Conservation (phyloP, 352 stramenopile genomes). For the Globisporangium splendens region DNA sequence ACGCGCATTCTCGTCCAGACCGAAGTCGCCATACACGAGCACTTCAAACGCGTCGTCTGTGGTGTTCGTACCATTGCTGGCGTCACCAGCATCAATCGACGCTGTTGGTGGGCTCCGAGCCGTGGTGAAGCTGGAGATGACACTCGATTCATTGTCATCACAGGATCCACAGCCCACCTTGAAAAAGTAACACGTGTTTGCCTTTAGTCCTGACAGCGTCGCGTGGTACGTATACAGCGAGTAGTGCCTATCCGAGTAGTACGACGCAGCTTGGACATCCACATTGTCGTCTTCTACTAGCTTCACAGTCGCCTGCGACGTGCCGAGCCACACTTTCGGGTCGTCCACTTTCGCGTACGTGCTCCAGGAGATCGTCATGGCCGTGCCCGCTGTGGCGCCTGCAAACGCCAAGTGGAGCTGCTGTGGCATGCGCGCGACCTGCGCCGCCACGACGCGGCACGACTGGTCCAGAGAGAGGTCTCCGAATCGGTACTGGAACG, state of each 20-base stretch:
- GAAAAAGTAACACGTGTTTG: slow-evolving; percentile 44
- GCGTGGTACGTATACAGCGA: slow-evolving; percentile 45
- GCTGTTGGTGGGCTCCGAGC: too few relatives aligned
- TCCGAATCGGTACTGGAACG: slow-evolving; percentile 31
- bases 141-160: too few relatives aligned
- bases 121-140: too few relatives aligned
- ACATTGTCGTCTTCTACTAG: slow-evolving; percentile 7
- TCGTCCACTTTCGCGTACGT: slow-evolving; percentile 41
- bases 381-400: slow-evolving; percentile 32
- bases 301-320: slow-evolving; percentile 18
- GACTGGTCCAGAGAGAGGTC: slow-evolving; percentile 40
- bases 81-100: too few relatives aligned
- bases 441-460: slow-evolving; percentile 22
- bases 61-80: slow-evolving; percentile 21
- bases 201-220: slow-evolving; percentile 20
- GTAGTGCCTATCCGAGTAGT: slow-evolving; percentile 48
- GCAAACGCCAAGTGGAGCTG: slow-evolving; percentile 60
- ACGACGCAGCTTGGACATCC: slow-evolving; percentile 25
- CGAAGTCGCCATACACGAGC: slow-evolving; percentile 54
- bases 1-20: slow-evolving; percentile 33
- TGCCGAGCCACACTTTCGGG: slow-evolving; percentile 45
- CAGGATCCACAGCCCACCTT: slow-evolving; percentile 27
- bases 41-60: slow-evolving; percentile 37
- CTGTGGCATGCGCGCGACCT: slow-evolving; percentile 22
- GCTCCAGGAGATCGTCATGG: slow-evolving; percentile 60